These are phyloP conservation scores for Plectosphaerella cucumerina DNA, from an alignment of 2,329 filamentous ascomycete genomes.

Conservation along the genomic window DNA sequence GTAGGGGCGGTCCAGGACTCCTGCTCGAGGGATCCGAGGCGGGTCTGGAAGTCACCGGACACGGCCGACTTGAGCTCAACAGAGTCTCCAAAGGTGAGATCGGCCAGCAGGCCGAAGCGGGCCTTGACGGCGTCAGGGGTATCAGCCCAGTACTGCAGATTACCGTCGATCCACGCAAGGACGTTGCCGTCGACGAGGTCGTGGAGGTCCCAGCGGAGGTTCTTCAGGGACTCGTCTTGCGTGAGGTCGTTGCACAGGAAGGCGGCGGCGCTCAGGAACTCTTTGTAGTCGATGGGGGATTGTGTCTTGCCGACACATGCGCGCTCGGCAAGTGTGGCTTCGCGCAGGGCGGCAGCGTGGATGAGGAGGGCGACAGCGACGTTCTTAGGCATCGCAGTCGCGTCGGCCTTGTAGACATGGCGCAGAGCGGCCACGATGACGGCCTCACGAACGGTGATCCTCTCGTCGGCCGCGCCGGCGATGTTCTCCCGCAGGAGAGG, in stretches of 20 bases:
- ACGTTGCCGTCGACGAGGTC: slow-evolving; percentile 28
- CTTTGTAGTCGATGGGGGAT: background rate
- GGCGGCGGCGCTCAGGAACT: background rate
- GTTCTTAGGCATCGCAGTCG: too few relatives aligned
- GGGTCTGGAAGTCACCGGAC: slow-evolving; percentile 4
- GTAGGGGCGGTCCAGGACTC: too few relatives aligned
- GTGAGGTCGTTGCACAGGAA: background rate
- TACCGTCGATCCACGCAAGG: slow-evolving; percentile 11
- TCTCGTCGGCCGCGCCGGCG: background rate
- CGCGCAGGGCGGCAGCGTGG: background rate
- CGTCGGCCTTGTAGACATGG: background rate
- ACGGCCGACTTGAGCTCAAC: too few relatives aligned
- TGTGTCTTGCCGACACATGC: background rate
- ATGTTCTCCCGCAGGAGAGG: background rate
- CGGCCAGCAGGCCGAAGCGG: too few relatives aligned
- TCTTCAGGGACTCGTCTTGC: background rate
- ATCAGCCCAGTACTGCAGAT: background rate
- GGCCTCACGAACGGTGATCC: slow-evolving; percentile 14
- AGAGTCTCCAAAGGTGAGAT: too few relatives aligned
- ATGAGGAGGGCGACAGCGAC: background rate
- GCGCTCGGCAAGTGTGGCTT: background rate
- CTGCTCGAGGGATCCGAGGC: background rate
- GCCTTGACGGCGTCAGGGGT: too few relatives aligned
- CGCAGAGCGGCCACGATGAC: slow-evolving; percentile 10
- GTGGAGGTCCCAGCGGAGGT: slow-evolving; percentile 20